A percentile compares a stretch with the other conserved stretches of the same genome.
Conservation (phyloP, 2,329 filamentous ascomycete species). For the Dendrostoma leiphaemia region DNA sequence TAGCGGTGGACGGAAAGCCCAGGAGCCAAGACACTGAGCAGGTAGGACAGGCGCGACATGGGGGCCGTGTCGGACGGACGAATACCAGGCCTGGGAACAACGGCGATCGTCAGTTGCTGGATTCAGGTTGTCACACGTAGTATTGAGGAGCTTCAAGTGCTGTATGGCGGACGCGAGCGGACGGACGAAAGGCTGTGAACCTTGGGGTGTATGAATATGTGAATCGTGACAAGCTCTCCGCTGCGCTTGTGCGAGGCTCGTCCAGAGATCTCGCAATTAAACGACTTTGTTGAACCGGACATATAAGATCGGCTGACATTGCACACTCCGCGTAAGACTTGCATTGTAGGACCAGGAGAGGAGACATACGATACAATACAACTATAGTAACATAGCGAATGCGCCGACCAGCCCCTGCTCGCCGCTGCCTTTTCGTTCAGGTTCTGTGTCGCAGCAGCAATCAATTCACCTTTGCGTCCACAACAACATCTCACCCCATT, state of each 20-base stretch:
- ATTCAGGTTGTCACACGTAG: conserved; percentile 14
- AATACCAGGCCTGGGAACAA: conserved; percentile 7
- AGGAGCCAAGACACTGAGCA: conserved; percentile 12
- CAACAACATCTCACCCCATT: background rate
- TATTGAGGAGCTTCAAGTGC: background rate
- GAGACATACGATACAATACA: background rate
- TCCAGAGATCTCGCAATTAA: conserved; percentile 20
- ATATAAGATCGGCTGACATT: conserved; percentile 14
- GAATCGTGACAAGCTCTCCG: too few relatives aligned
- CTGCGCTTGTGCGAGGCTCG: conserved; percentile 14
- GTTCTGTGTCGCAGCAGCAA: conserved; percentile 2
- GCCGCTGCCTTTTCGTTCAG: conserved; percentile 4
- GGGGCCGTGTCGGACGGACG: conserved; percentile 6
- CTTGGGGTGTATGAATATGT: too few relatives aligned
- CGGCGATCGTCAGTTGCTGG: conserved; percentile 15
- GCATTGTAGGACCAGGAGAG: background rate
- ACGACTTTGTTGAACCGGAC: conserved; percentile 18
- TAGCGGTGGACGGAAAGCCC: conserved; percentile 11
- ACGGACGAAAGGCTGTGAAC: too few relatives aligned
- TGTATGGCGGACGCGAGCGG: background rate
- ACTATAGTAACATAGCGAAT: background rate
- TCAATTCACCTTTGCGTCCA: background rate
- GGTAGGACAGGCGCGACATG: conserved; percentile 8
- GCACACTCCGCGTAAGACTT: conserved; percentile 8
- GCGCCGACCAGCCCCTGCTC: conserved; percentile 2